A percentile compares a stretch with the other conserved stretches of the same genome.
These are phyloP conservation scores for Tricladium varicosporioides DNA, from an alignment of 2,329 filamentous ascomycete genomes.

Conservation along the genomic window DNA sequence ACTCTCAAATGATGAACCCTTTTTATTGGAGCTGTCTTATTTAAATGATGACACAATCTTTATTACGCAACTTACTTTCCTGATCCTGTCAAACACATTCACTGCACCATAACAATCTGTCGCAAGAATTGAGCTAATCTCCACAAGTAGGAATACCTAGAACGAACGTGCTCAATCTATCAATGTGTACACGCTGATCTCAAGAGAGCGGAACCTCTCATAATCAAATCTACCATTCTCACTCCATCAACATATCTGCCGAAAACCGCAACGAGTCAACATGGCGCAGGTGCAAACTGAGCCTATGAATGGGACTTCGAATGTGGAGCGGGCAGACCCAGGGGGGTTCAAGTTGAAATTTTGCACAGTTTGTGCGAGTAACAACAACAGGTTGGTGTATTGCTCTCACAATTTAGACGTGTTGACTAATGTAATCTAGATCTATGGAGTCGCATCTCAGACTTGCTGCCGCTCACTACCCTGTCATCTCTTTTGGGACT, in stretches of 20 bases:
- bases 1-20: slow-evolving; percentile 27
- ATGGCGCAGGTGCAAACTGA: slow-evolving; percentile 23
- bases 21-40: slow-evolving; percentile 40
- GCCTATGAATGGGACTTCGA: slow-evolving; percentile 20
- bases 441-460: slow-evolving; percentile 99
- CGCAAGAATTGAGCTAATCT: neutral
- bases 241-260: neutral
- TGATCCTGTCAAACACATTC: slow-evolving; percentile 19
- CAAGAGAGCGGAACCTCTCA: neutral
- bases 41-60: slow-evolving; percentile 31
- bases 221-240: slow-evolving; percentile 1
- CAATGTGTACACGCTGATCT: slow-evolving; percentile 1
- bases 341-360: slow-evolving; percentile 85
- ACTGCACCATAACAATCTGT: neutral
- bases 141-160: neutral
- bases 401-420: neutral
- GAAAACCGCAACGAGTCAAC: neutral
- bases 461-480: slow-evolving; percentile 80
- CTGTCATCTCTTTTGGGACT: slow-evolving; percentile 97
- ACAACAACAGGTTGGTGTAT: slow-evolving; percentile 77
- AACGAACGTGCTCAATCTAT: neutral
- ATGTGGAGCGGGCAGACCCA: slow-evolving; percentile 26
- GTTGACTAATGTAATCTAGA: slow-evolving; percentile 40
- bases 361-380: slow-evolving; percentile 98
- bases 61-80: slow-evolving; percentile 31